These are phyloP conservation scores for Danielozyma ontarioensis DNA, from an alignment of 805 yeast species.

Conservation along the genomic window DNA sequence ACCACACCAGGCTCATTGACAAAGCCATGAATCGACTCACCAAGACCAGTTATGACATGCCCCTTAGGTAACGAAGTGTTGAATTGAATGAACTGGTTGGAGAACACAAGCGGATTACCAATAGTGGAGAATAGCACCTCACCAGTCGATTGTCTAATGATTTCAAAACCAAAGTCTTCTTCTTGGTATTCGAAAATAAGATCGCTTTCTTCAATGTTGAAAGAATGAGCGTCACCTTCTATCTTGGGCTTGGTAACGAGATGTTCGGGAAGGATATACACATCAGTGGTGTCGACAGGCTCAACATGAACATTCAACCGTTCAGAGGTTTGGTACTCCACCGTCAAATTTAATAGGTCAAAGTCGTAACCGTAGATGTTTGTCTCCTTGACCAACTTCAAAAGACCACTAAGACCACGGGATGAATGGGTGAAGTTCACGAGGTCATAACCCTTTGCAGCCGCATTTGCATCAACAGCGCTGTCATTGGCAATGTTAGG, in stretches of 20 bases:
- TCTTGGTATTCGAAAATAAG: conserved; percentile 10
- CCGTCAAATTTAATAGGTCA: conserved; percentile 14
- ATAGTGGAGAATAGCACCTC: conserved; percentile 23
- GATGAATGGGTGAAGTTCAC: conserved; percentile 5
- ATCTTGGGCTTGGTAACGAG: conserved; percentile 11
- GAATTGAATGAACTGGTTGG: conserved; percentile 27
- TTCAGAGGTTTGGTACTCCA: conserved; percentile 12
- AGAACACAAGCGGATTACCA: conserved; percentile 24
- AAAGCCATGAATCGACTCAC: conserved; percentile 25
- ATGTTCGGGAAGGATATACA: conserved; percentile 14
- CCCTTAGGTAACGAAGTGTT: conserved; percentile 21
- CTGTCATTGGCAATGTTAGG: conserved; percentile 14
- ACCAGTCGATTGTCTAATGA: conserved; percentile 14
- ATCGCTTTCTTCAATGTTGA: conserved; percentile 9
- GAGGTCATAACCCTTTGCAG: conserved; percentile 15
- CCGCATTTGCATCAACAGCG: conserved; percentile 17
- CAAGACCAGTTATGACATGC: conserved; percentile 24
- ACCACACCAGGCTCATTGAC: conserved; percentile 19
- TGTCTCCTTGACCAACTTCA: conserved; percentile 12
- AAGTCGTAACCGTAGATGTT: conserved; percentile 20
- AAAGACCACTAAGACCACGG: conserved; percentile 10
- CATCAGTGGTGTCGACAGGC: conserved; percentile 15
- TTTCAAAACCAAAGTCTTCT: conserved; percentile 10
- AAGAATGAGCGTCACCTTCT: conserved; percentile 1
- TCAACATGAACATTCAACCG: conserved; percentile 16